Conservation (phyloP, 2,329 filamentous ascomycete genomes). For the Alternaria rosae region DNA sequence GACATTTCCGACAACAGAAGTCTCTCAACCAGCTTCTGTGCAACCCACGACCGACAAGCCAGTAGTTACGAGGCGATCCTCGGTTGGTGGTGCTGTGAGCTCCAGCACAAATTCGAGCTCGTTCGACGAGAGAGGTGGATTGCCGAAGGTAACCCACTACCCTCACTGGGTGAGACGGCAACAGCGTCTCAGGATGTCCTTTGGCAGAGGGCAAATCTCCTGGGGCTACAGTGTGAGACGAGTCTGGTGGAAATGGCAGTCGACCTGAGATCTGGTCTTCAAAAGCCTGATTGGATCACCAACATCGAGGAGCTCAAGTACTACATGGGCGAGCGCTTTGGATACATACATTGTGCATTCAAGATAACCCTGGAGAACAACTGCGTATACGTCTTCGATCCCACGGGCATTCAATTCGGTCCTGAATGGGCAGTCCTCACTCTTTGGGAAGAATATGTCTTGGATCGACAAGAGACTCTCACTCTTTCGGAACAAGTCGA, state of each 20-base stretch:
- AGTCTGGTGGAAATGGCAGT: not conserved
- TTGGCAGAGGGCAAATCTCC: not conserved
- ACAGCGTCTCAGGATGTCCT: not conserved
- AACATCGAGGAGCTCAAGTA: conserved; percentile 5
- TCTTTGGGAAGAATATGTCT: not conserved
- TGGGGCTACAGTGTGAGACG: not conserved
- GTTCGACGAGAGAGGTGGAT: not conserved
- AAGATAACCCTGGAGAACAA: not conserved
- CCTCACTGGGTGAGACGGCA: not conserved
- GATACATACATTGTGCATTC: conserved; percentile 11
- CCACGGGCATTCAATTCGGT: conserved; percentile 26
- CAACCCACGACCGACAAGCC: not conserved
- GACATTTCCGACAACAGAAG: not conserved
- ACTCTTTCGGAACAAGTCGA: not conserved
- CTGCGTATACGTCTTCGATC: conserved; percentile 19
- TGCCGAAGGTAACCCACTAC: not conserved
- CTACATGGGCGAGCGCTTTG: not conserved
- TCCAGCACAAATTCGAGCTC: not conserved
- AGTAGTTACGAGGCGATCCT: not conserved
- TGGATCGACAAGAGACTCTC: not conserved
- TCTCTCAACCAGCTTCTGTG: not conserved
- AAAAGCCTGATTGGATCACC: not conserved
- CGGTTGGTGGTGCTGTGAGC: not conserved
- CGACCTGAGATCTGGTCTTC: not conserved
- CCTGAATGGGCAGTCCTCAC: conserved; percentile 20